Percentiles rank a stretch among this genome's conserved stretches.
Evolutionary conservation across 1,284 basidiomycete species (phyloP).

Genomic region (Lignosus rhinocerotis): DNA sequence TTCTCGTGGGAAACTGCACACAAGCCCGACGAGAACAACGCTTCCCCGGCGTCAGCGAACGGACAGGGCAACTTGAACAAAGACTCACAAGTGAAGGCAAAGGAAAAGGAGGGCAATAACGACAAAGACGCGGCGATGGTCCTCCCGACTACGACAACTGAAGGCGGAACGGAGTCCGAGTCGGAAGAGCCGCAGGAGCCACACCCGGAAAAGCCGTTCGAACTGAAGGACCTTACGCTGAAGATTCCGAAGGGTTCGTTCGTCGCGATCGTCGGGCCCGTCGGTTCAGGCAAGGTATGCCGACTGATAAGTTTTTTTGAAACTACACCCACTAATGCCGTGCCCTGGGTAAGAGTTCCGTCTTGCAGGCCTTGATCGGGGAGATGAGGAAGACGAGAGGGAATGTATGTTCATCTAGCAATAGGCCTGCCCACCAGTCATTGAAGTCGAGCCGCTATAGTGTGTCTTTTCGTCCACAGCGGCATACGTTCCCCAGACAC

Average conservation of each 20-base stretch:
- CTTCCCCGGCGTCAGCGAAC: constrained; percentile 2
- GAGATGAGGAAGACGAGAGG: constrained; percentile 75
- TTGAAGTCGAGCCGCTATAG: constrained; percentile 29
- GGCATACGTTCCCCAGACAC: constrained; percentile 75
- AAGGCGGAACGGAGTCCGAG: background rate
- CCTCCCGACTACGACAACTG: background rate
- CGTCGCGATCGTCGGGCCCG: constrained; percentile 71
- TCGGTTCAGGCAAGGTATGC: constrained; percentile 36
- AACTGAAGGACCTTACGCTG: constrained; percentile 58
- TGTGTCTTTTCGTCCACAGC: constrained; percentile 67
- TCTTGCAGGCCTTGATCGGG: constrained; percentile 73
- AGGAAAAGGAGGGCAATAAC: constrained; percentile 15
- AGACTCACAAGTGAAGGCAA: background rate
- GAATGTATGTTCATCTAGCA: constrained; percentile 36
- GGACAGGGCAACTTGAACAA: background rate
- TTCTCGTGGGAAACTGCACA: constrained; percentile 67
- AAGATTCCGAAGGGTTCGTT: constrained; percentile 62
- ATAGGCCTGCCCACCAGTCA: constrained; percentile 1
- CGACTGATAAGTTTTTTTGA: background rate
- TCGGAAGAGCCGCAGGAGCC: constrained; percentile 9
- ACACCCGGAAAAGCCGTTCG: constrained; percentile 56
- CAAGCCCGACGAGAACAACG: constrained; percentile 29
- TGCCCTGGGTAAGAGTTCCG: constrained; percentile 48
- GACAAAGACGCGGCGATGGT: constrained; percentile 7
- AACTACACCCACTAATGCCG: too few relatives aligned